Evolutionary conservation across 169 alveolate species (phyloP).

Genomic region (Fabrea salina): DNA sequence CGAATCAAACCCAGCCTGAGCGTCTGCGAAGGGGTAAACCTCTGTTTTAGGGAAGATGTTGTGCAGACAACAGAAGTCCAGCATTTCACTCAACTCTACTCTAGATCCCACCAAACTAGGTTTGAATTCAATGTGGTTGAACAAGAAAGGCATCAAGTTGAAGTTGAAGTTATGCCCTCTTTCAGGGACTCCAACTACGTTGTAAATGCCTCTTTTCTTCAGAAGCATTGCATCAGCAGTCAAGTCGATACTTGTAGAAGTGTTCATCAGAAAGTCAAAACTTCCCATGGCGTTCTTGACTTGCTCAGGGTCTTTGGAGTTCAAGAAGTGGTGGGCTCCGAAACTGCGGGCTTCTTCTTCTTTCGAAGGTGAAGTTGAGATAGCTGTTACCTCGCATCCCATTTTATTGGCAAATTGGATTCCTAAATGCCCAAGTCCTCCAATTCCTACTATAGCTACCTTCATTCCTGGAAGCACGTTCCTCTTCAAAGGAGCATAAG

Average conservation of each 20-base stretch:
- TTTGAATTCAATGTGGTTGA: slow-evolving; percentile 41
- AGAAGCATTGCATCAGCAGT: slow-evolving; percentile 21
- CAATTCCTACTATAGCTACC: slow-evolving; percentile 80
- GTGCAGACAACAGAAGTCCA: slow-evolving; percentile 46
- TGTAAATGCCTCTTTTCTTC: slow-evolving; percentile 42
- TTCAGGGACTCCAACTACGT: slow-evolving; percentile 52
- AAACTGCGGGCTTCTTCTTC: slow-evolving; percentile 36
- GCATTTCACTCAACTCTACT: slow-evolving; percentile 44
- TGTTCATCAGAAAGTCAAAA: slow-evolving; percentile 51
- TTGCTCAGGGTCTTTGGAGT: slow-evolving; percentile 37
- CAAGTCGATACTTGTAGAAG: slow-evolving; percentile 33
- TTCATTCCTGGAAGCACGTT: slow-evolving; percentile 58
- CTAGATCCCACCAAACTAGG: slow-evolving; percentile 44
- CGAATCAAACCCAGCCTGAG: neutral
- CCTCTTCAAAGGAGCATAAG: slow-evolving; percentile 64
- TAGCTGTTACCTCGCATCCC: slow-evolving; percentile 54
- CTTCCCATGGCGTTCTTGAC: slow-evolving; percentile 27
- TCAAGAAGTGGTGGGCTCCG: slow-evolving; percentile 54
- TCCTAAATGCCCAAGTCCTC: slow-evolving; percentile 88
- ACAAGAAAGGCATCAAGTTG: slow-evolving; percentile 31
- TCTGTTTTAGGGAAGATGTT: slow-evolving; percentile 49
- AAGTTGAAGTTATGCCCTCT: slow-evolving; percentile 23
- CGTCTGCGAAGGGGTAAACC: neutral
- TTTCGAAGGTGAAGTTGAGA: slow-evolving; percentile 43
- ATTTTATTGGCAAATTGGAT: slow-evolving; percentile 63